These are phyloP conservation scores for Hemileia vastatrix DNA, from an alignment of 1,284 basidiomycete genomes.

Conservation along the genomic window DNA sequence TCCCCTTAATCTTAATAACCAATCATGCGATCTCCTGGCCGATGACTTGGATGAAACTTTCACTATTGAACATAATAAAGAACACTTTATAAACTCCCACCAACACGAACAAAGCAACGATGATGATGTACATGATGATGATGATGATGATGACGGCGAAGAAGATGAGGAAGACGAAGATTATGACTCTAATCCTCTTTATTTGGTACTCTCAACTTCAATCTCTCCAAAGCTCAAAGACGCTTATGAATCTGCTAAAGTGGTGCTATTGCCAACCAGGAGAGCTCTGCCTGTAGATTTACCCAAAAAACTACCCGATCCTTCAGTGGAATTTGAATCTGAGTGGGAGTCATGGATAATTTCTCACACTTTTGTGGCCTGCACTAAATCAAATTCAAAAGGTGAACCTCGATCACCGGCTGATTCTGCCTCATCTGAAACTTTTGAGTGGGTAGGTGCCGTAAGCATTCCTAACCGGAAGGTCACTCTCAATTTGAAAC, in stretches of 20 bases:
- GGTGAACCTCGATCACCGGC: no score
- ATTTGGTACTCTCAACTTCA: conserved; percentile 25
- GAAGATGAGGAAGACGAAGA: conserved; percentile 26
- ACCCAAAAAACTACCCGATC: conserved; percentile 24
- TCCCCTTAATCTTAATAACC: conserved; percentile 18
- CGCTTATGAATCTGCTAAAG: conserved; percentile 27
- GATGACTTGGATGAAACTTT: no score
- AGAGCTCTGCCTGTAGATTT: conserved; percentile 24
- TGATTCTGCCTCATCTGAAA: no score
- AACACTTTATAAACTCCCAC: no score
- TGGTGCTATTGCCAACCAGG: conserved; percentile 25
- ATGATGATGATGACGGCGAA: conserved; percentile 5
- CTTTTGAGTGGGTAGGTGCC: conserved; percentile 21
- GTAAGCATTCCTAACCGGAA: conserved; percentile 6
- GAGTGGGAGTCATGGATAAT: conserved; percentile 25
- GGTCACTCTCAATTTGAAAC: conserved; percentile 17
- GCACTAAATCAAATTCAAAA: conserved; percentile 1
- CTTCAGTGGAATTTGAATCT: conserved; percentile 22
- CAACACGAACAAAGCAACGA: no score
- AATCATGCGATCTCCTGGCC: no score
- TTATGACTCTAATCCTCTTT: conserved; percentile 25
- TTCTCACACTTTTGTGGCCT: conserved; percentile 21
- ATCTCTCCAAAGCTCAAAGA: conserved; percentile 26
- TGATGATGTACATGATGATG: conserved; percentile 15
- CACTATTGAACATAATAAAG: no score